These are phyloP conservation scores for Cyberlindnera nakhonratchasimensis DNA, from an alignment of 805 yeast species.

Conservation along the genomic window DNA sequence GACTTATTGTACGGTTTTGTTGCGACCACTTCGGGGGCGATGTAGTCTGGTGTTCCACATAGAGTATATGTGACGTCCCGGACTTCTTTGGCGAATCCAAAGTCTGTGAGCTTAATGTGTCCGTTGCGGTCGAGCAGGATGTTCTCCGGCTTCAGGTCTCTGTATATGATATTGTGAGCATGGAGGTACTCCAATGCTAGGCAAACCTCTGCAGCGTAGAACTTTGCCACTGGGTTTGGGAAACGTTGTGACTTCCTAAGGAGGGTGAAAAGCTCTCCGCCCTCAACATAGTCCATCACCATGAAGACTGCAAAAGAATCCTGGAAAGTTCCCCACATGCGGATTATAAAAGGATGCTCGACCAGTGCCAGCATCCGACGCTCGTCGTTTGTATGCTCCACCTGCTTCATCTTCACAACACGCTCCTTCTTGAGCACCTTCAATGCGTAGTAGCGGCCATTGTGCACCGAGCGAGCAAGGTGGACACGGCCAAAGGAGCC, in stretches of 20 bases:
- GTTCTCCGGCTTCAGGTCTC: conserved; percentile 93
- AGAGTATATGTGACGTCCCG: conserved; percentile 88
- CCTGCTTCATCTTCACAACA: conserved; percentile 89
- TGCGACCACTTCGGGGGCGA: conserved; percentile 94
- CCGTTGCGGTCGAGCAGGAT: conserved; percentile 85
- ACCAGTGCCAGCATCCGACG: conserved; percentile 82
- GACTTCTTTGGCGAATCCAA: conserved; percentile 93
- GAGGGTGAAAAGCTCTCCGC: conserved; percentile 87
- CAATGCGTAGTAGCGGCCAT: conserved; percentile 90
- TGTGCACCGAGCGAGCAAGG: conserved; percentile 81
- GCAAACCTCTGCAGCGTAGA: conserved; percentile 88
- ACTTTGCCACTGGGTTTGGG: conserved; percentile 95
- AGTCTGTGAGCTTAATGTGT: conserved; percentile 88
- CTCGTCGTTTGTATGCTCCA: conserved; percentile 95
- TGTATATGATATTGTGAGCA: conserved; percentile 77
- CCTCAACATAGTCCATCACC: conserved; percentile 97
- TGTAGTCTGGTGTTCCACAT: conserved; percentile 95
- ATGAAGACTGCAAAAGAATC: conserved; percentile 80
- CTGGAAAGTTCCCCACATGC: conserved; percentile 98
- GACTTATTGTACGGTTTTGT: conserved; percentile 93
- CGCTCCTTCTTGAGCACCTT: conserved; percentile 84
- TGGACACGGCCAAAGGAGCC: conserved; percentile 97
- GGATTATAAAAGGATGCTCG: conserved; percentile 84
- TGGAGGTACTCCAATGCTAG: conserved; percentile 87
- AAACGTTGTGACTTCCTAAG: conserved; percentile 85